Conservation (phyloP, 768 basidiomycete species). For the Boletus fagicola region DNA sequence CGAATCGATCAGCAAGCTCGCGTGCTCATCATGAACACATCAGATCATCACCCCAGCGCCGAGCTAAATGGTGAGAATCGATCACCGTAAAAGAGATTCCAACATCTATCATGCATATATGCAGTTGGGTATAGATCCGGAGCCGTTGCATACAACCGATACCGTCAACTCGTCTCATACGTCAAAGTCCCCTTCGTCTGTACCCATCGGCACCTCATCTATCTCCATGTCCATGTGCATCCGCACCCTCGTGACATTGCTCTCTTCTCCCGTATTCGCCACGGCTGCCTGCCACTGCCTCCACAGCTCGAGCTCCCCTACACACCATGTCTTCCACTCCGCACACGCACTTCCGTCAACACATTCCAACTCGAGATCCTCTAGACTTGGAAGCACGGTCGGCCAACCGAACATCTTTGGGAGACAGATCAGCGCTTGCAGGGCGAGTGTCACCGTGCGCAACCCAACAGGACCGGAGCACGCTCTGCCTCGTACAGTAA, state of each 20-base stretch:
- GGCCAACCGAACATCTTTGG: slow-evolving; percentile 7
- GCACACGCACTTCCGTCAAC: slow-evolving; percentile 1
- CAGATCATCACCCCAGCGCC: neutral
- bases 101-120: neutral
- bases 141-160: neutral
- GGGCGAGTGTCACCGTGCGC: slow-evolving; percentile 11
- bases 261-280: neutral
- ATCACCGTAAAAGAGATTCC: neutral
- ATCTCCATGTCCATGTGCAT: slow-evolving; percentile 1
- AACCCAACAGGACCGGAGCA: slow-evolving; percentile 9
- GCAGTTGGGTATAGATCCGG: neutral
- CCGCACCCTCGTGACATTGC: neutral
- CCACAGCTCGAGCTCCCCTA: slow-evolving; percentile 15
- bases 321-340: slow-evolving; percentile 9
- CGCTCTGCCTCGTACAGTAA: slow-evolving; percentile 15
- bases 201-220: neutral
- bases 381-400: slow-evolving; percentile 11
- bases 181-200: neutral
- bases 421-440: slow-evolving; percentile 14
- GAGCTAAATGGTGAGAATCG: neutral
- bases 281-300: slow-evolving; percentile 1
- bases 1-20: neutral
- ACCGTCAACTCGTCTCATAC: neutral
- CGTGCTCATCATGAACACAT: neutral
- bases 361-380: slow-evolving; percentile 14